These are phyloP conservation scores for Gymnopus androsaceus DNA, from an alignment of 1,284 basidiomycete species.

Conservation along the genomic window DNA sequence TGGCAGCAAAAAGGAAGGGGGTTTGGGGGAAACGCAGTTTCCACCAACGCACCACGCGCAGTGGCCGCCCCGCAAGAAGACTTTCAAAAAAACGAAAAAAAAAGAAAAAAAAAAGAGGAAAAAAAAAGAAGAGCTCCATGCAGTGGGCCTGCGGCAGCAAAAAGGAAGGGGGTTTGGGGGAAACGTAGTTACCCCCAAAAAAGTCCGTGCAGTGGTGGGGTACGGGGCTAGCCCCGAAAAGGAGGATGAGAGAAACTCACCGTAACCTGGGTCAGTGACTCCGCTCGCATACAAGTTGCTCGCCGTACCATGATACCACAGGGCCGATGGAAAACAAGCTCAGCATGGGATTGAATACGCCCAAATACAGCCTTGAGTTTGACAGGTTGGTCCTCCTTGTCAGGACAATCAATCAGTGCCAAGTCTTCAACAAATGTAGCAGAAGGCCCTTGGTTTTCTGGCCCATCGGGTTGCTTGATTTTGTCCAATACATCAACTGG, in stretches of 20 bases:
- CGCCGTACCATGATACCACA: no score
- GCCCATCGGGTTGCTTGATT: background rate
- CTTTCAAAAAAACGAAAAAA: no score
- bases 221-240: background rate
- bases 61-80: no score
- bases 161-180: no score
- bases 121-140: no score
- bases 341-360: slow-evolving; percentile 33
- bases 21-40: no score
- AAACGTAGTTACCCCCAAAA: no score
- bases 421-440: slow-evolving; percentile 10
- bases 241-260: slow-evolving; percentile 19
- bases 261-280: slow-evolving; percentile 28
- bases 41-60: no score
- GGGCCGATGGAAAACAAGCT: slow-evolving; percentile 34
- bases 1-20: no score
- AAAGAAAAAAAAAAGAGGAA: no score
- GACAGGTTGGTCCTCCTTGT: slow-evolving; percentile 8
- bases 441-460: background rate
- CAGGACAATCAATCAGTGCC: slow-evolving; percentile 21
- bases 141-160: no score
- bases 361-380: slow-evolving; percentile 31
- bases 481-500: background rate
- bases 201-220: no score
- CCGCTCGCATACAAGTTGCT: slow-evolving; percentile 33